phyloP scores from a whole-genome alignment of 768 basidiomycete genomes.

The Plicaturopsis crispa region DNA sequence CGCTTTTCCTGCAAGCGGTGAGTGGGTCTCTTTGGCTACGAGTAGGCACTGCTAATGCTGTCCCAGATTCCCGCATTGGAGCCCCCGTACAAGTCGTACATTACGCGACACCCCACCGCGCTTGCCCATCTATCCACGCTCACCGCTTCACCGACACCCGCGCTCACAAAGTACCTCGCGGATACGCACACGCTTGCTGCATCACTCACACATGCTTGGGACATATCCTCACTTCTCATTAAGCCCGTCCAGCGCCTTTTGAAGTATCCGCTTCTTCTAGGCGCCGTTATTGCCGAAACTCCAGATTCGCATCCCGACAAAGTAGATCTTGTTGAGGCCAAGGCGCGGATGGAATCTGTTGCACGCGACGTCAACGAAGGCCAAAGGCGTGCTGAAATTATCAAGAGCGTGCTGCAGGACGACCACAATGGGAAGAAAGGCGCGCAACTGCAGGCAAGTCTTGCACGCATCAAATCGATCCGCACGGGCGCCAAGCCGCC shows the following conservation, averaged over 20 bases:
- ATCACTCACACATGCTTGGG: slow-evolving; percentile 81
- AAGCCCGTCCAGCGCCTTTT: slow-evolving; percentile 95
- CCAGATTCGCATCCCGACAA: slow-evolving; percentile 64
- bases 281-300: slow-evolving; percentile 69
- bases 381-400: slow-evolving; percentile 66
- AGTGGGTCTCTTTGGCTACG: slow-evolving; percentile 21
- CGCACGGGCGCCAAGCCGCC: slow-evolving; percentile 21
- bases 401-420: slow-evolving; percentile 60
- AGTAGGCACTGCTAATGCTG: too few relatives aligned
- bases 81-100: slow-evolving; percentile 70
- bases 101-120: slow-evolving; percentile 71
- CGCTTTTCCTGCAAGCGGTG: slow-evolving; percentile 63
- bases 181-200: slow-evolving; percentile 62
- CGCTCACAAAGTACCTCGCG: slow-evolving; percentile 58
- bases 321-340: slow-evolving; percentile 43
- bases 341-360: slow-evolving; percentile 59
- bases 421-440: slow-evolving; percentile 29
- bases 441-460: slow-evolving; percentile 33
- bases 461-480: slow-evolving; percentile 54
- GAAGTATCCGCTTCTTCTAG: slow-evolving; percentile 86
- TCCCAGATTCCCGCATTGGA: slow-evolving; percentile 67
- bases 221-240: slow-evolving; percentile 89
- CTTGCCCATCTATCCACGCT: slow-evolving; percentile 56
- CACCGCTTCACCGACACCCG: slow-evolving; percentile 34
- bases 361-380: slow-evolving; percentile 76